phyloP scores from a whole-genome alignment of 257 asterid species.

The Striga asiatica region DNA sequence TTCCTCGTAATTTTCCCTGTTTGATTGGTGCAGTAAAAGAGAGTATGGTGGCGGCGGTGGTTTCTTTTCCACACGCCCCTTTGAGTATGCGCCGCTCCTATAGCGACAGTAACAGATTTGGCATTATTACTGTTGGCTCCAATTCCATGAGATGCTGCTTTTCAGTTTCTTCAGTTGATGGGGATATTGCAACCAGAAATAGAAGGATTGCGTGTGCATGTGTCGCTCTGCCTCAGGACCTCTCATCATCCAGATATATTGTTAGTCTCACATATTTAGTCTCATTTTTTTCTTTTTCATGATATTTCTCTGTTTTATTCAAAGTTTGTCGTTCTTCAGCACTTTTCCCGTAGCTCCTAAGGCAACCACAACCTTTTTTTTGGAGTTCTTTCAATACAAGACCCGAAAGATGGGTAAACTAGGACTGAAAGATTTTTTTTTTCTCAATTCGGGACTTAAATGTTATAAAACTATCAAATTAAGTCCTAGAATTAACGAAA shows the following conservation, averaged over 20 bases:
- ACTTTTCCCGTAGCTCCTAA: no score
- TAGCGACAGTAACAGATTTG: constrained; percentile 6
- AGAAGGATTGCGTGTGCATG: constrained; percentile 47
- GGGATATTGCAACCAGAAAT: constrained; percentile 20
- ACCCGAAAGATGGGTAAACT: no score
- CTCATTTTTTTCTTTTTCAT: background rate
- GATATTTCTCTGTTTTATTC: background rate
- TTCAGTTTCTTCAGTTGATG: constrained; percentile 16
- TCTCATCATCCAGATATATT: constrained; percentile 26
- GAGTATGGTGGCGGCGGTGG: constrained; percentile 24
- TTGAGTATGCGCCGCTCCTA: constrained; percentile 18
- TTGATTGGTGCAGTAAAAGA: constrained; percentile 6
- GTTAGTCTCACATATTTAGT: constrained; percentile 19
- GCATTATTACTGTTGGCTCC: background rate
- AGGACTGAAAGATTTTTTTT: no score
- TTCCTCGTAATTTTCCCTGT: constrained; percentile 11
- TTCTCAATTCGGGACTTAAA: no score
- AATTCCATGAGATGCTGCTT: constrained; percentile 18
- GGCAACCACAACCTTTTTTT: no score
- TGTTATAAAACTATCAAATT: no score
- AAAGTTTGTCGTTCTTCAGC: background rate
- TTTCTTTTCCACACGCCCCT: constrained; percentile 20
- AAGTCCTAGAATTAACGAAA: no score
- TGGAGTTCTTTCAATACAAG: no score
- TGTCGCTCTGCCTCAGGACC: constrained; percentile 44